Conservation (phyloP, 257 asterid species). For the Gardenia jasminoides region DNA sequence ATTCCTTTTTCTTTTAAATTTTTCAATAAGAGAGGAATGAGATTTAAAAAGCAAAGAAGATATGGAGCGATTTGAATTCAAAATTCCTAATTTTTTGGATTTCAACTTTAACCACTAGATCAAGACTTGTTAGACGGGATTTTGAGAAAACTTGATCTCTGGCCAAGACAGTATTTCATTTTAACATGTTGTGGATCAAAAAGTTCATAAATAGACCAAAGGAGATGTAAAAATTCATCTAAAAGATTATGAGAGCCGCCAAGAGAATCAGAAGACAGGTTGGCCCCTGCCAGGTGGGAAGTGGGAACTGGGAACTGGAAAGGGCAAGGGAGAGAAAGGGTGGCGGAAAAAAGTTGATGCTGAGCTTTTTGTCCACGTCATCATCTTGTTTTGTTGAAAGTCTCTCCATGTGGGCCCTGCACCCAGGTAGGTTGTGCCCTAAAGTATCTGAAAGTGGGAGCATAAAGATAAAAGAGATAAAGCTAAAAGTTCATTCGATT, state of each 20-base stretch:
- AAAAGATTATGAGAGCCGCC: constrained; percentile 47
- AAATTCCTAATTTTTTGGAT: too few relatives aligned
- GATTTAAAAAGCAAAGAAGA: too few relatives aligned
- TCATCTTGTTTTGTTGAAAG: constrained; percentile 32
- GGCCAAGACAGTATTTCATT: neutral
- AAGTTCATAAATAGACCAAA: constrained; percentile 17
- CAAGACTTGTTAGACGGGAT: too few relatives aligned
- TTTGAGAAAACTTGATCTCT: neutral
- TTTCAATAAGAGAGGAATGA: too few relatives aligned
- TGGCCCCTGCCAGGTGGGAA: neutral
- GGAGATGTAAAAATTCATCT: constrained; percentile 1
- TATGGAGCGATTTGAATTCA: too few relatives aligned
- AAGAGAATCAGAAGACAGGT: too few relatives aligned
- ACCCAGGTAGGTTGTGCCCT: constrained; percentile 47
- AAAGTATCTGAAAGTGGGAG: constrained; percentile 51
- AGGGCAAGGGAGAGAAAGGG: too few relatives aligned
- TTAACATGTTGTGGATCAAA: constrained; percentile 12
- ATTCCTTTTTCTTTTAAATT: too few relatives aligned
- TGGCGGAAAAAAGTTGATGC: constrained; percentile 41
- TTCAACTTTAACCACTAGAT: too few relatives aligned
- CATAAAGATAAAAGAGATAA: constrained; percentile 45
- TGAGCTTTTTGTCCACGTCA: constrained; percentile 69
- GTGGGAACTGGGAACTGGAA: too few relatives aligned
- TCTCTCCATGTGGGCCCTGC: constrained; percentile 23
- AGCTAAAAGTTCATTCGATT: constrained; percentile 33